Evolutionary conservation across 345 rosid species (phyloP), one percentile per base, ranked within the genome.

Genomic region (Populus ilicifolia): DNA sequence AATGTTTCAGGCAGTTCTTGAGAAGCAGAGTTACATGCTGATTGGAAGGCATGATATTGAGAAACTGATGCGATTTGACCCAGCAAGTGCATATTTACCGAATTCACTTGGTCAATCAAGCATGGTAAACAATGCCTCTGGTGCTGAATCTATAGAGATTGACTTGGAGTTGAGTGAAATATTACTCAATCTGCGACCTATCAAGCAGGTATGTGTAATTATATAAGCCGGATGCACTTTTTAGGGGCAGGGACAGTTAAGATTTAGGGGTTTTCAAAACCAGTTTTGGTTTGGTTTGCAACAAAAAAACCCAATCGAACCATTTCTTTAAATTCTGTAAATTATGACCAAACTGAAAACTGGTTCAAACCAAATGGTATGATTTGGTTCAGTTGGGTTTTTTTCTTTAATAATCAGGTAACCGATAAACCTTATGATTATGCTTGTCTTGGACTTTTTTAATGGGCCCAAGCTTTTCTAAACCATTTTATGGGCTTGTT

Each of bases 31-130:
- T 85, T 94, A 94, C 85, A 93, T 89, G 98, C 89, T 96, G 78
- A 94, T 96, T 75, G 99, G 97, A 80, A 89, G 99, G 87, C 93
- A 96, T 83, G 99, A 96, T 80, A 87, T 94, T 85, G 99, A 96
- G 84, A 96, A 85, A 86, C 84, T 96, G 90, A 92, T 96, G 97
- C 95, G 92, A 69, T 86, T 82, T 79, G 97, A 93, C 78, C 90
- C 90, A 1, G 90, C 94, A 21, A 92, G 97, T 82, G 85, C 87
- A 11, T 92, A 90, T 82, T 88, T 96, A 74, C 93, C 96, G 27
- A 86, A 82, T 84, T 77, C 84, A 52, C 79, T 75, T 83, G 88
- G 84, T 81, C 88, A 83, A 79, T 83, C 89, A 83, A 77, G 77
- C 63, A 63, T 25, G 73, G 74, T 62, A 76, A 79, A 73, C 76